Evolutionary conservation across 148 eudicot species (phyloP).

Genomic region (Tetragonia tetragonoides): DNA sequence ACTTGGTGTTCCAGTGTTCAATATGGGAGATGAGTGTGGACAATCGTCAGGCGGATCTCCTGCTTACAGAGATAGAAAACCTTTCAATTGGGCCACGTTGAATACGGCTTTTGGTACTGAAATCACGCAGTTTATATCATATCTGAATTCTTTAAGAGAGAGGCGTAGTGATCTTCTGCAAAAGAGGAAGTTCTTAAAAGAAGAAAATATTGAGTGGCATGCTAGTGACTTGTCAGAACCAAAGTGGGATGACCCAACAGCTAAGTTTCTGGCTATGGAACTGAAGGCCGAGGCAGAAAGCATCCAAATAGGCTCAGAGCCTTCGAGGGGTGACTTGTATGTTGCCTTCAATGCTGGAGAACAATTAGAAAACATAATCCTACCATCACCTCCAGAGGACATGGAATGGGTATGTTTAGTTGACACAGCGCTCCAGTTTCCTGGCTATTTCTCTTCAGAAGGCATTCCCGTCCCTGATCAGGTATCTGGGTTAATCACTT

Average conservation of each 20-base stretch:
- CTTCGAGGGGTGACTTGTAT: constrained; percentile 53
- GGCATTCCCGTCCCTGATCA: constrained; percentile 64
- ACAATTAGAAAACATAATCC: constrained; percentile 37
- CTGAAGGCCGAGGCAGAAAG: constrained; percentile 48
- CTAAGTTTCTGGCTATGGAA: constrained; percentile 76
- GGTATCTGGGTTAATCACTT: constrained; percentile 38
- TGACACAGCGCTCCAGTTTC: constrained; percentile 80
- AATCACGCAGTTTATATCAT: constrained; percentile 64
- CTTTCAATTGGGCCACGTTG: constrained; percentile 70
- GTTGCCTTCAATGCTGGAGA: constrained; percentile 63
- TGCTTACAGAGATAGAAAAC: constrained; percentile 48
- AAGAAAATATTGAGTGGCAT: constrained; percentile 71
- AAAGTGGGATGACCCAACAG: constrained; percentile 68
- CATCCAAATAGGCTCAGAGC: constrained; percentile 7
- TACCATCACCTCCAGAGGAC: constrained; percentile 54
- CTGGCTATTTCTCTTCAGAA: constrained; percentile 65
- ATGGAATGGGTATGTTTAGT: constrained; percentile 72
- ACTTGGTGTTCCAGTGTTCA: constrained; percentile 80
- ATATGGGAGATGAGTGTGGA: constrained; percentile 99
- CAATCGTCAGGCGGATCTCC: constrained; percentile 74
- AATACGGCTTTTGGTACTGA: constrained; percentile 67
- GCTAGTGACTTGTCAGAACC: constrained; percentile 57
- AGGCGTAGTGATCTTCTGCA: constrained; percentile 81
- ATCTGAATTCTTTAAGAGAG: constrained; percentile 53
- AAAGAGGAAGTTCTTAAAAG: constrained; percentile 51